Base-by-base conservation (phyloP, 2,329 filamentous ascomycete genomes). In the Herpotrichia juniperi region DNA sequence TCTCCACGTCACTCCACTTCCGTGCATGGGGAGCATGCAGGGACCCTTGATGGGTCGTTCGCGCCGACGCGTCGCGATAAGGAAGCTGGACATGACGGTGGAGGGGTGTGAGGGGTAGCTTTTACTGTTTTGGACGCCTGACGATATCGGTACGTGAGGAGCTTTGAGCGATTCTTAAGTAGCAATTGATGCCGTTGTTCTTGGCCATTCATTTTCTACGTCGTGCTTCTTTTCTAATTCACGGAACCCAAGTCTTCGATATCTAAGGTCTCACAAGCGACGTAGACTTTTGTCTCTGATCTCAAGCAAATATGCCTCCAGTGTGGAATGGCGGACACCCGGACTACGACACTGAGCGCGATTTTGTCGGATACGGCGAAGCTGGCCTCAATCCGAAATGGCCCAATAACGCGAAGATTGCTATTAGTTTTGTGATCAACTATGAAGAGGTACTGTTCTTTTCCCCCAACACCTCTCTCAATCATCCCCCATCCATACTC, bases 351-450 rank as follows among this genome's bases (percentile, higher is more conserved):
- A 67, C 68, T 35, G 57, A 63, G 2, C 62, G 72, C 32, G 64
- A 71, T 48, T 73, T 82, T 32, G 76, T 80, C 53, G 76, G 76
- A 1, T 78, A 78, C 42, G 76, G 76, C 21, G 74, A 77, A 44
- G 65, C 71, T 28, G 74, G 74, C 0, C 63, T 76, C 6, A 50
- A 70, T 22, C 56, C 68, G 11, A 63, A 68, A 48, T 75, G 72
- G 72, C 72, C 71, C 3, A 71, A 70, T 46, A 58, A 59, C 24
- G 70, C 68, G 25, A 73, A 72, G 39, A 73, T 75, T 19, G 71
- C 71, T 10, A 67, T 75, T 0, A 73, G 68, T 1, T 74, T 74
- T 44, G 71, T 74, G 12, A 71, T 75, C 48, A 75, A 75, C 53
- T 75, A 74, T 44, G 73, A 74, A 54, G 68, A 69, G 48, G 56